A percentile compares a stretch with the other conserved stretches of the same genome.
Evolutionary conservation across 176 grass and related monocot species (phyloP).

Genomic region (Microstegium vimineum): DNA sequence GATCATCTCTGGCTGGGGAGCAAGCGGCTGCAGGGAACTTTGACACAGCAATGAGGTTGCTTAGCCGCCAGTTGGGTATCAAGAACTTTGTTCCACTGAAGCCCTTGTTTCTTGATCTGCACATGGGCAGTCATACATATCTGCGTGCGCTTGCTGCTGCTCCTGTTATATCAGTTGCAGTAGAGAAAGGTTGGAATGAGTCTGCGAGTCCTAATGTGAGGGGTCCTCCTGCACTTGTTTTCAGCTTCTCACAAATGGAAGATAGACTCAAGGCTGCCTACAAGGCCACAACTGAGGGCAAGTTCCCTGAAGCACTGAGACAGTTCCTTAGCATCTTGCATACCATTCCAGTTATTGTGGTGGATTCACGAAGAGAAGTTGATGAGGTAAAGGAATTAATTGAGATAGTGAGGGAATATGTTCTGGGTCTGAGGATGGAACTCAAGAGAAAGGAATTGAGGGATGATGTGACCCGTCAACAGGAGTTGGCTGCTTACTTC

Average conservation of each 20-base stretch:
- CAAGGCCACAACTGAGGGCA: slow-evolving; percentile 80
- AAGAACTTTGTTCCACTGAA: slow-evolving; percentile 88
- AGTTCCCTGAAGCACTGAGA: slow-evolving; percentile 77
- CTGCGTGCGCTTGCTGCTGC: slow-evolving; percentile 55
- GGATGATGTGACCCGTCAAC: slow-evolving; percentile 61
- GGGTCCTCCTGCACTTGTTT: slow-evolving; percentile 78
- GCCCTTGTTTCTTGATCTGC: slow-evolving; percentile 71
- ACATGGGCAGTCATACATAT: slow-evolving; percentile 77
- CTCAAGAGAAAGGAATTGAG: slow-evolving; percentile 80
- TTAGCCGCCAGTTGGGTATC: slow-evolving; percentile 89
- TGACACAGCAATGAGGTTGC: slow-evolving; percentile 86
- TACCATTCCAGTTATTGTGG: slow-evolving; percentile 73
- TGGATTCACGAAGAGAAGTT: slow-evolving; percentile 86
- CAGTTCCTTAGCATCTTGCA: slow-evolving; percentile 86
- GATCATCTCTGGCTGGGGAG: slow-evolving; percentile 94
- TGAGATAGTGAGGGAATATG: slow-evolving; percentile 86
- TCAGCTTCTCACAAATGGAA: slow-evolving; percentile 87
- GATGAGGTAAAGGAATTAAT: slow-evolving; percentile 97
- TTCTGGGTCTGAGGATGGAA: slow-evolving; percentile 87
- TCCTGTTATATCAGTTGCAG: slow-evolving; percentile 68
- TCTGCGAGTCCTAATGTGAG: slow-evolving; percentile 88
- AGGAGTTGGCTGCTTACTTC: slow-evolving; percentile 93
- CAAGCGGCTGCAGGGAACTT: slow-evolving; percentile 91
- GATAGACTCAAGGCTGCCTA: slow-evolving; percentile 91
- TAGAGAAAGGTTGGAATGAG: slow-evolving; percentile 96